Conservation (phyloP, 805 yeast species). For the Yarrowia bubula region DNA sequence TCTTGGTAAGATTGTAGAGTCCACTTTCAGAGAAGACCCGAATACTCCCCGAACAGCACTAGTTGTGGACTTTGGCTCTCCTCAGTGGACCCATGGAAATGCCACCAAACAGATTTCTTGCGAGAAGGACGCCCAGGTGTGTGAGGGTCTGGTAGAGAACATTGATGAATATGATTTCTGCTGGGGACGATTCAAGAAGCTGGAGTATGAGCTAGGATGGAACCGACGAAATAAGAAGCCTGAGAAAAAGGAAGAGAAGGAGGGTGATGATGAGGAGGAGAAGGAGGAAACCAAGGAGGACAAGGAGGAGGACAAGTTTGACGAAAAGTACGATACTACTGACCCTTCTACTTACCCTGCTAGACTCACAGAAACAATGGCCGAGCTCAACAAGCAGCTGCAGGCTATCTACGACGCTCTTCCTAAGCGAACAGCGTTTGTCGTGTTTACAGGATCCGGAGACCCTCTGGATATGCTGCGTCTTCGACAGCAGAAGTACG, state of each 20-base stretch:
- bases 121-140: constrained; percentile 58
- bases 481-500: constrained; percentile 47
- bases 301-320: neutral
- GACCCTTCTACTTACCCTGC: neutral
- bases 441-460: constrained; percentile 64
- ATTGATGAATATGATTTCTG: constrained; percentile 48
- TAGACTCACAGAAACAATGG: constrained; percentile 34
- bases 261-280: neutral
- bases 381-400: constrained; percentile 48
- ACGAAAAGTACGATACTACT: neutral
- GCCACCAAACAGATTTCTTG: constrained; percentile 47
- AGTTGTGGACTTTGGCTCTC: constrained; percentile 41
- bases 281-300: neutral
- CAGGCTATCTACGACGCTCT: constrained; percentile 49
- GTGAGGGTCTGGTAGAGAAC: constrained; percentile 44
- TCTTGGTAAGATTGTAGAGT: constrained; percentile 7
- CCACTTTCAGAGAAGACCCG: constrained; percentile 1
- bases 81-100: constrained; percentile 38
- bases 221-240: constrained; percentile 31
- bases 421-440: constrained; percentile 59
- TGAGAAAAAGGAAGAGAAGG: constrained; percentile 16
- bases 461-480: constrained; percentile 48
- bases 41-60: constrained; percentile 33
- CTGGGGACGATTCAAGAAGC: constrained; percentile 56
- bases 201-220: constrained; percentile 49